Percentiles rank a stretch among this genome's conserved stretches.
phyloP scores from a whole-genome alignment of 768 basidiomycete species.

The Tricholoma matsutake region DNA sequence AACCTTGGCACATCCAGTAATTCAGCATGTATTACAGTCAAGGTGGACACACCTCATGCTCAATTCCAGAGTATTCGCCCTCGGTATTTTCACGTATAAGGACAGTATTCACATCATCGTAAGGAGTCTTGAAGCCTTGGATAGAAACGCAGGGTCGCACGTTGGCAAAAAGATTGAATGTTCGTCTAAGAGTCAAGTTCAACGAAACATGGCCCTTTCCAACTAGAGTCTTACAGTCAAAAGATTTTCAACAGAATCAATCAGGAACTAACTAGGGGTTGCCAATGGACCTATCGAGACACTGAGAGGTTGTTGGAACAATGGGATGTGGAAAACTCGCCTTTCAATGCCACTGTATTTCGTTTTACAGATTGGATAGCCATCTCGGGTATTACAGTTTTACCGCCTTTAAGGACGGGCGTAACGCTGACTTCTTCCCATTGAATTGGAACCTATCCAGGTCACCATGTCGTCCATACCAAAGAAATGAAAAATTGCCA shows the following conservation, averaged over 20 bases:
- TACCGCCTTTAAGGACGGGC: constrained; percentile 89
- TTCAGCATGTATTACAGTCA: not conserved
- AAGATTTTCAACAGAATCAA: constrained; percentile 1
- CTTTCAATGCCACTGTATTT: constrained; percentile 98
- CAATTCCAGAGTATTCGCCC: constrained; percentile 99
- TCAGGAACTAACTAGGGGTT: constrained; percentile 77
- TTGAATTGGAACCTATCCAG: constrained; percentile 83
- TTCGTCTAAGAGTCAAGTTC: constrained; percentile 94
- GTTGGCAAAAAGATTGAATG: constrained; percentile 98
- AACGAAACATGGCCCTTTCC: constrained; percentile 99
- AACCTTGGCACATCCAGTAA: constrained; percentile 42
- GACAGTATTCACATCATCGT: constrained; percentile 97
- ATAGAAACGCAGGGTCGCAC: constrained; percentile 96
- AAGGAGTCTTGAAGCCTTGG: constrained; percentile 96
- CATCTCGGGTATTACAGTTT: constrained; percentile 92
- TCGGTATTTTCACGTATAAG: constrained; percentile 99
- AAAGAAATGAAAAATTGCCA: not conserved
- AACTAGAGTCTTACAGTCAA: constrained; percentile 46
- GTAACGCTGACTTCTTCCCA: constrained; percentile 99
- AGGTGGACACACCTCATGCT: constrained; percentile 76
- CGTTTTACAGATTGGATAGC: constrained; percentile 91
- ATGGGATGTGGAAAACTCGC: constrained; percentile 35
- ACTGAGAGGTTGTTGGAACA: not conserved
- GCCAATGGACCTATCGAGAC: constrained; percentile 76
- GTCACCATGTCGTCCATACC: not conserved